These are phyloP conservation scores for Citeromyces hawaiiensis DNA, from an alignment of 1,139 yeast genomes.

Conservation along the genomic window DNA sequence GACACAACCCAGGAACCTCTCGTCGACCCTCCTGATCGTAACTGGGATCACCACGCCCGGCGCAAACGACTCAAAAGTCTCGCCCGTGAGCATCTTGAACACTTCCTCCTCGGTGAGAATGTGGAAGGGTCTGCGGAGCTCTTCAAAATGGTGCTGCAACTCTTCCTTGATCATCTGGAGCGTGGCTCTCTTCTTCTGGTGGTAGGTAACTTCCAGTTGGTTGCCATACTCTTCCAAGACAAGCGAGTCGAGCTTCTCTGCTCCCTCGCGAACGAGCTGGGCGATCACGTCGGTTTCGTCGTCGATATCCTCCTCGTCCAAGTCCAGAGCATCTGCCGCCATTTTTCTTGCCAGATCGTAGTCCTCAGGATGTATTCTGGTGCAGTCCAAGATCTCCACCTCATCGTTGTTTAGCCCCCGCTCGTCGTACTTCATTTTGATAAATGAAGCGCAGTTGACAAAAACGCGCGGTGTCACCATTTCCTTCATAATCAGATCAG, in stretches of 20 bases:
- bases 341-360: conserved; percentile 89
- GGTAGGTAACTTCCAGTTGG: conserved; percentile 67
- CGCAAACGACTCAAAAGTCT: conserved; percentile 53
- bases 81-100: conserved; percentile 86
- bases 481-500: conserved; percentile 69
- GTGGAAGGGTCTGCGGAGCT: conserved; percentile 64
- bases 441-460: conserved; percentile 84
- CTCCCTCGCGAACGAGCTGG: conserved; percentile 42
- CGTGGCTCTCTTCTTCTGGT: conserved; percentile 70
- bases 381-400: conserved; percentile 79
- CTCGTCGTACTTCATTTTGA: conserved; percentile 58
- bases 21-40: conserved; percentile 42
- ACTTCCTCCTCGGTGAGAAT: conserved; percentile 57
- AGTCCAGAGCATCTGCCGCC: conserved; percentile 96
- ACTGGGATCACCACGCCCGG: conserved; percentile 74
- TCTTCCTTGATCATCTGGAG: conserved; percentile 83
- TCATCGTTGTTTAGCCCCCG: conserved; percentile 35
- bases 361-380: conserved; percentile 96
- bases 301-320: conserved; percentile 87
- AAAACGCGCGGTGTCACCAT: conserved; percentile 72
- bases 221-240: conserved; percentile 90
- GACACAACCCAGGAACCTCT: conserved; percentile 37
- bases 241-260: conserved; percentile 77
- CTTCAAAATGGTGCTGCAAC: conserved; percentile 76
- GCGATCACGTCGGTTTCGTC: conserved; percentile 63